phyloP scores from a whole-genome alignment of 2,329 filamentous ascomycete species.

The Coleophoma eucalyptorum region DNA sequence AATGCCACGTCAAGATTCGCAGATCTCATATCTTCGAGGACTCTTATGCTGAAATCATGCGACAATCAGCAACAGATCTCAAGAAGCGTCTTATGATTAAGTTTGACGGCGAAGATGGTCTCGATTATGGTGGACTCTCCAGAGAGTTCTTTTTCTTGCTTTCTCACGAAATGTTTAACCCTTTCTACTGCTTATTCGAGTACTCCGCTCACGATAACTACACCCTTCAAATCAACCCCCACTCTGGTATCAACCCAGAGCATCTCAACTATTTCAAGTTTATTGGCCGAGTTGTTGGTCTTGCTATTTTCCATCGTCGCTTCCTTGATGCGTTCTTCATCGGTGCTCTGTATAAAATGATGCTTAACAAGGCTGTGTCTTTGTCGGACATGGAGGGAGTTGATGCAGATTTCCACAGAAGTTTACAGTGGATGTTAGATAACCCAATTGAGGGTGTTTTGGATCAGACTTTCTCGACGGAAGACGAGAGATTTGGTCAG shows the following conservation, averaged over 20 bases:
- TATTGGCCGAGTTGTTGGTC: slow-evolving; percentile 91
- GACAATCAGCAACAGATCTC: slow-evolving; percentile 89
- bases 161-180: slow-evolving; percentile 99
- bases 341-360: slow-evolving; percentile 99
- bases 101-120: slow-evolving; percentile 95
- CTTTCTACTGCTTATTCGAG: slow-evolving; percentile 98
- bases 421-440: slow-evolving; percentile 95
- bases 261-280: slow-evolving; percentile 99
- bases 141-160: slow-evolving; percentile 99
- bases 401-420: slow-evolving; percentile 95
- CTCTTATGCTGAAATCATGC: slow-evolving; percentile 97
- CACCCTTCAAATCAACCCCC: slow-evolving; percentile 98
- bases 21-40: slow-evolving; percentile 98
- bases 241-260: slow-evolving; percentile 98
- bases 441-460: slow-evolving; percentile 95
- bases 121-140: slow-evolving; percentile 96
- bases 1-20: slow-evolving; percentile 97
- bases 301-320: slow-evolving; percentile 96
- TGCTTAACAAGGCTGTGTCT: slow-evolving; percentile 86
- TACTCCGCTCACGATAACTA: slow-evolving; percentile 99
- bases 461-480: slow-evolving; percentile 93
- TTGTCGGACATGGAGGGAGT: slow-evolving; percentile 98
- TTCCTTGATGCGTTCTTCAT: slow-evolving; percentile 99
- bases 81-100: slow-evolving; percentile 99
- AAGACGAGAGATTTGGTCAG: slow-evolving; percentile 96